These are phyloP conservation scores for Rhynchospora breviuscula DNA, from an alignment of 176 grass and related monocot species.

Conservation along the genomic window DNA sequence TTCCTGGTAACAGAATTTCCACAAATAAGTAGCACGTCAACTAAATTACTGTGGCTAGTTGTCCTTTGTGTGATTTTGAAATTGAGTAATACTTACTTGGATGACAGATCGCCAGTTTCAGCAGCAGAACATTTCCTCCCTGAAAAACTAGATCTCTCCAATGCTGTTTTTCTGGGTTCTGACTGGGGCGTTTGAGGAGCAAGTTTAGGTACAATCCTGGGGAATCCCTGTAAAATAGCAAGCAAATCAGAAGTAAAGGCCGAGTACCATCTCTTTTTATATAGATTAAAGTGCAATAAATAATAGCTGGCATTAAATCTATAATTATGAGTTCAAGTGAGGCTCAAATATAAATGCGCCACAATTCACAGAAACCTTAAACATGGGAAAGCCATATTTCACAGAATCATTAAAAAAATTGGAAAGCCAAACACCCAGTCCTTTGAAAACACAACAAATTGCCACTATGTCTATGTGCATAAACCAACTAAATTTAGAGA, in stretches of 20 bases:
- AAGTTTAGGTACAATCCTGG: background rate
- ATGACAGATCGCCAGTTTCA: background rate
- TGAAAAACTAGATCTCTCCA: constrained; percentile 8
- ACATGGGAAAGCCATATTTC: background rate
- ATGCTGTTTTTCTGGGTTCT: constrained; percentile 10
- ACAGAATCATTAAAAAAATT: background rate
- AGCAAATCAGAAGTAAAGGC: background rate
- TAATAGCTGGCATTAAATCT: background rate
- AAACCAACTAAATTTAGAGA: background rate
- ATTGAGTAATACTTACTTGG: constrained; percentile 22
- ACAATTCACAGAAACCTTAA: background rate
- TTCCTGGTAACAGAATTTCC: constrained; percentile 33
- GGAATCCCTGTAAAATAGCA: constrained; percentile 16
- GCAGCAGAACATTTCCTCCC: background rate
- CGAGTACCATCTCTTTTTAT: background rate
- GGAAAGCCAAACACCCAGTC: background rate
- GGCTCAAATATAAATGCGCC: background rate
- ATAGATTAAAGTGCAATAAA: background rate
- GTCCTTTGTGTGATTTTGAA: background rate
- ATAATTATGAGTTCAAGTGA: background rate
- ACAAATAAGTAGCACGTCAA: background rate
- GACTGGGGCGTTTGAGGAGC: background rate
- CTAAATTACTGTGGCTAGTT: background rate
- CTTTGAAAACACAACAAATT: background rate
- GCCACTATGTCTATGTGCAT: background rate